Percentiles rank a stretch among this genome's conserved stretches.
These are phyloP conservation scores for Penicillium sp. DNA, from an alignment of 2,329 filamentous ascomycete genomes.

Conservation along the genomic window DNA sequence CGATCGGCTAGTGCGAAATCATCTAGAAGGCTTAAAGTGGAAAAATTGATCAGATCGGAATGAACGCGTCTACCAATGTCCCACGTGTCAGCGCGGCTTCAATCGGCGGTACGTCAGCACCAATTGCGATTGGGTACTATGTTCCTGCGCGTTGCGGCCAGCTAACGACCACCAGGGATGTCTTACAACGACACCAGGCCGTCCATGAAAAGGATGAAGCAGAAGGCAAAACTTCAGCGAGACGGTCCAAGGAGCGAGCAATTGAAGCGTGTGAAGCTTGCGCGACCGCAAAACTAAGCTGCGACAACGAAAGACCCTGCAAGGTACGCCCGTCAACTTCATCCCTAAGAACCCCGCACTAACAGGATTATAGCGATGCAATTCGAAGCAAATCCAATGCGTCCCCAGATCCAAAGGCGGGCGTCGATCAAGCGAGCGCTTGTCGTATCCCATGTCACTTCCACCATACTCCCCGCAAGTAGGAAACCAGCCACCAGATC, in stretches of 20 bases:
- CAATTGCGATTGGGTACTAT: neutral
- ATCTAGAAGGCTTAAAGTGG: neutral
- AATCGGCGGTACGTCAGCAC: slow-evolving; percentile 20
- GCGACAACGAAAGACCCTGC: slow-evolving; percentile 25
- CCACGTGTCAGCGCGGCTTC: slow-evolving; percentile 23
- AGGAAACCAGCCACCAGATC: neutral
- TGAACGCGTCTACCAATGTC: slow-evolving; percentile 25
- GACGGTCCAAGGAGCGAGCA: slow-evolving; percentile 19
- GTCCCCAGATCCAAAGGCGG: slow-evolving; percentile 4
- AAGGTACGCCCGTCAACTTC: slow-evolving; percentile 10
- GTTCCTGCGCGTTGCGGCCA: too few relatives aligned
- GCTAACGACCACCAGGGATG: slow-evolving; percentile 19
- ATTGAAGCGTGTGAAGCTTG: slow-evolving; percentile 24
- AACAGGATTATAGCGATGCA: slow-evolving; percentile 17
- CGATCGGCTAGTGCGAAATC: neutral
- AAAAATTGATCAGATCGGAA: slow-evolving; percentile 21
- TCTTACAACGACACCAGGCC: slow-evolving; percentile 26
- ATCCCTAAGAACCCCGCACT: slow-evolving; percentile 12
- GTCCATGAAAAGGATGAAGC: slow-evolving; percentile 22
- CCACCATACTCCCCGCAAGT: slow-evolving; percentile 6
- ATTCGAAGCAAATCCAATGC: slow-evolving; percentile 19
- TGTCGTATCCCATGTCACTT: slow-evolving; percentile 9
- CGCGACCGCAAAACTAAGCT: slow-evolving; percentile 23
- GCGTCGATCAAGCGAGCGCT: slow-evolving; percentile 12
- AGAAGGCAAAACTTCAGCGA: slow-evolving; percentile 9